Evolutionary conservation across 768 basidiomycete genomes (phyloP).

Genomic region (Mycena vitilis): DNA sequence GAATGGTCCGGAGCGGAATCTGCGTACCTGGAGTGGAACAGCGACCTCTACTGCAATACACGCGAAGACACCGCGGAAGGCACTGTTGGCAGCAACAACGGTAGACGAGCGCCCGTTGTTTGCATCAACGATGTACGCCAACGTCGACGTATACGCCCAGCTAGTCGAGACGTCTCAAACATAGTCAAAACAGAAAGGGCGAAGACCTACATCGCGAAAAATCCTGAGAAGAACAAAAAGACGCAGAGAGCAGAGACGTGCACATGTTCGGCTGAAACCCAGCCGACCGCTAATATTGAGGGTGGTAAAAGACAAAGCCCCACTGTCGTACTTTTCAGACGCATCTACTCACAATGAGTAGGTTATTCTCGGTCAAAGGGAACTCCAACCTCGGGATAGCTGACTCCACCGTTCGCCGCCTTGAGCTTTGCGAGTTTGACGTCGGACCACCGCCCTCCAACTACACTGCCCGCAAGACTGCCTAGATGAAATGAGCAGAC

Average conservation of each 20-base stretch:
- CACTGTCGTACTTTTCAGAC: conserved; percentile 69
- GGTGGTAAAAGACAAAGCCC: conserved; percentile 72
- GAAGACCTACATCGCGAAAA: conserved; percentile 73
- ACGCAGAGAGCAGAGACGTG: conserved; percentile 78
- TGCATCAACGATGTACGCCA: conserved; percentile 90
- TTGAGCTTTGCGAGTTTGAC: conserved; percentile 50
- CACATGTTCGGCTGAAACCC: conserved; percentile 74
- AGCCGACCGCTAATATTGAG: conserved; percentile 76
- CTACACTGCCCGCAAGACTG: conserved; percentile 53
- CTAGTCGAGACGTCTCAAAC: conserved; percentile 28
- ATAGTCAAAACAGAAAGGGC: not conserved
- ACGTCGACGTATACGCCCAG: conserved; percentile 71
- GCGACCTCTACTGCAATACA: conserved; percentile 79
- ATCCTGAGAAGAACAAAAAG: conserved; percentile 78
- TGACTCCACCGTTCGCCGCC: conserved; percentile 52
- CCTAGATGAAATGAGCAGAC: conserved; percentile 41
- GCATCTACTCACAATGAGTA: conserved; percentile 61
- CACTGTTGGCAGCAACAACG: conserved; percentile 81
- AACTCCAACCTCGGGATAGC: conserved; percentile 72
- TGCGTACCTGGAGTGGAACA: conserved; percentile 73
- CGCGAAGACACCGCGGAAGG: conserved; percentile 76
- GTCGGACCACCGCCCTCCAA: conserved; percentile 61
- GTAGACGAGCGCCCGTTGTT: conserved; percentile 84
- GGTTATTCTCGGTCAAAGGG: not conserved
- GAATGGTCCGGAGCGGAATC: not conserved